Percentiles rank a stretch among this genome's conserved stretches.
Evolutionary conservation across 345 rosid genomes (phyloP).

Genomic region (Salix udensis): DNA sequence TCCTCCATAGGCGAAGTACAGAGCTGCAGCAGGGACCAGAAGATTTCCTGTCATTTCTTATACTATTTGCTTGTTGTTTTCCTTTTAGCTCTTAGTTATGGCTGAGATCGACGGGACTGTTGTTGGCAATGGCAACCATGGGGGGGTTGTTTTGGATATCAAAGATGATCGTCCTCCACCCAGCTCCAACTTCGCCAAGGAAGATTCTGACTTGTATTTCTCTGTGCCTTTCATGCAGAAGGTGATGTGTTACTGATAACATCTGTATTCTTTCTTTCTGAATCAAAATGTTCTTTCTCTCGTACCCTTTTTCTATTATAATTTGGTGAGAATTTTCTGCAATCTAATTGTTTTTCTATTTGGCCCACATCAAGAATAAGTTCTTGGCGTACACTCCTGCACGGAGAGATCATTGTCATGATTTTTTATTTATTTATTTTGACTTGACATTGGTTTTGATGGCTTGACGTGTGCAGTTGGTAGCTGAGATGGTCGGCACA

Average conservation of each 20-base stretch:
- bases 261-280: neutral
- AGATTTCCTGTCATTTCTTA: neutral
- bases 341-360: neutral
- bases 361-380: neutral
- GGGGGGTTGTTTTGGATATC: slow-evolving; percentile 48
- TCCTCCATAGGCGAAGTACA: neutral
- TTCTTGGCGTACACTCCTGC: neutral
- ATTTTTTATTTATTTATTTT: neutral
- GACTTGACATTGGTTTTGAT: neutral
- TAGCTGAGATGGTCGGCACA: slow-evolving; percentile 80
- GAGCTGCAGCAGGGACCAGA: neutral
- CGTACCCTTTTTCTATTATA: neutral
- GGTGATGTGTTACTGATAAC: slow-evolving; percentile 27
- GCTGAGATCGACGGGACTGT: slow-evolving; percentile 36
- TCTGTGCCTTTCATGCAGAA: slow-evolving; percentile 78
- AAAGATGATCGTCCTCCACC: slow-evolving; percentile 35
- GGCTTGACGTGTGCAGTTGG: slow-evolving; percentile 34
- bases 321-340: neutral
- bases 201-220: slow-evolving; percentile 38
- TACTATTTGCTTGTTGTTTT: neutral
- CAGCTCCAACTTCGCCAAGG: slow-evolving; percentile 23
- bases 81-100: slow-evolving; percentile 30
- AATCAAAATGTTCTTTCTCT: neutral
- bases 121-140: slow-evolving; percentile 27
- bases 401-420: neutral